Base-by-base conservation (phyloP, 2,329 filamentous ascomycete genomes). In the Epichloe festucae region DNA sequence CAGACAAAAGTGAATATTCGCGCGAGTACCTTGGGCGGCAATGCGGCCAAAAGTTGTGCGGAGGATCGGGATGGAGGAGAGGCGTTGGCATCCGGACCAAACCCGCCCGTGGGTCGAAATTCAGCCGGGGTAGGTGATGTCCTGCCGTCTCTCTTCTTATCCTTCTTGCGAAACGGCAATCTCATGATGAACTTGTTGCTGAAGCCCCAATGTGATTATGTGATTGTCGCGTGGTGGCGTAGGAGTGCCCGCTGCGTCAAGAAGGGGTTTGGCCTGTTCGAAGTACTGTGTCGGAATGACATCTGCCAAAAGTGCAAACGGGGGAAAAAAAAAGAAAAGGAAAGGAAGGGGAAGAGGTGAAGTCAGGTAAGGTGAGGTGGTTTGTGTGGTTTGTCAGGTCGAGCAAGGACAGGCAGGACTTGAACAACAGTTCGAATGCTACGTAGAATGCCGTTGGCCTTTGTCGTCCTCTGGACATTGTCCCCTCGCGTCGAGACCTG, bases 1-100 rank as follows among this genome's bases (percentile, higher is more conserved):
- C 90, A 96, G 52, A 96, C 82, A 58, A 82, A 82, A 60, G 77
- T 70, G 66, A 96, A 91, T 63, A 96, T 90, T 63, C 78, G 80
- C 58, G 81, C 75, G 53, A 96, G 75, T 34, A 95, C 74, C n/a
- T 76, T 70, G 27, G 76, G 69, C 10, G 89, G 85, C 11, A 96
- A 76, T 49, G 68, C 67, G 41, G 71, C 69, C 47, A 81, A 72
- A 39, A 68, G 56, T 14, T 61, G 61, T 14, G 72, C 68, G 6
- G 75, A 77, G 31, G 62, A 58, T 23, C 58, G 57, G 5, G 69
- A 73, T 8, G 72, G 70, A 51, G 65, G 66, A 53, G 64, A 67
- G 23, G 60, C 57, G 49, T 58, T 60, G 17, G 60, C 54, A 31
- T 59, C 57, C 42, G 60, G 54, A 57, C 54, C 56, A 43, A 50